Evolutionary conservation across 2,329 filamentous ascomycete species (phyloP).

Genomic region (Colletotrichum sp.): DNA sequence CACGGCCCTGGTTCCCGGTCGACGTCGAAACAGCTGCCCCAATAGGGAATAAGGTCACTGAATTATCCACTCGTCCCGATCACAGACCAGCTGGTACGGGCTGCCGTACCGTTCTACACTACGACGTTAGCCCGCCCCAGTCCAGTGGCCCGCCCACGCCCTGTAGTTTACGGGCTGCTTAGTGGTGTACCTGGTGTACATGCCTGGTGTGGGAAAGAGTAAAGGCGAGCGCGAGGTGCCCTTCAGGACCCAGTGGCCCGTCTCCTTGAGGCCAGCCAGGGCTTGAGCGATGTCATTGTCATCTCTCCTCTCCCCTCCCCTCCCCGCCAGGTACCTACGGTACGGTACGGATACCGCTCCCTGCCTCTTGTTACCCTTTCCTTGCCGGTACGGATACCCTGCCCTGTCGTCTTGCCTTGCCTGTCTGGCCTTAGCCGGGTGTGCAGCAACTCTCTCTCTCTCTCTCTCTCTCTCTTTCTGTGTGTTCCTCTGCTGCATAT

Average conservation of each 20-base stretch:
- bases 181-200: neutral
- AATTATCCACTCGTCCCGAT: neutral
- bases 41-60: conserved; percentile 6
- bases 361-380: neutral
- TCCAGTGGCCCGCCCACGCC: neutral
- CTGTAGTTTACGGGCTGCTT: neutral
- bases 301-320: neutral
- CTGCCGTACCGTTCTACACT: neutral
- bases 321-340: neutral
- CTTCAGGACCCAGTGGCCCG: neutral
- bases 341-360: neutral
- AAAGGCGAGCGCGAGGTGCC: neutral
- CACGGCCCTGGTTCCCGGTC: neutral
- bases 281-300: conserved; percentile 11
- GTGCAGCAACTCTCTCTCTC: neutral
- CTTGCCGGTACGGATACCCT: neutral
- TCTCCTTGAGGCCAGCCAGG: conserved; percentile 3
- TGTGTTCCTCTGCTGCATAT: neutral
- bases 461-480: neutral
- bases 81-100: neutral
- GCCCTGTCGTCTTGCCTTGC: neutral
- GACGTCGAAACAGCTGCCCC: conserved; percentile 3
- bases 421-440: neutral
- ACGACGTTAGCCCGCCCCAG: neutral
- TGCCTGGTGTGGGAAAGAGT: neutral